A percentile compares a stretch with the other conserved stretches of the same genome.
These are phyloP conservation scores for Xylariales sp. DNA, from an alignment of 2,329 filamentous ascomycete genomes.

Conservation along the genomic window DNA sequence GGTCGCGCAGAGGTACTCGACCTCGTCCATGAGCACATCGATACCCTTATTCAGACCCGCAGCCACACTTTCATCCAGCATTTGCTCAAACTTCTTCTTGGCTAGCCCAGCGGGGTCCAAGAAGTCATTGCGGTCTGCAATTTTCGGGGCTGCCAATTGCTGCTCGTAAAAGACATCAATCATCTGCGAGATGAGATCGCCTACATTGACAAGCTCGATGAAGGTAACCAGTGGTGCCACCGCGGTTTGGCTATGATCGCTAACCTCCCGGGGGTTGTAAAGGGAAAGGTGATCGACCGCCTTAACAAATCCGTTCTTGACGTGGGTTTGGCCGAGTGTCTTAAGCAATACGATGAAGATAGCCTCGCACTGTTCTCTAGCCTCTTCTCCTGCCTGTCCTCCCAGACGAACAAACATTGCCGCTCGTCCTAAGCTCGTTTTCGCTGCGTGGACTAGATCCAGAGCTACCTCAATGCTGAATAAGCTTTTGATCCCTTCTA, in stretches of 20 bases:
- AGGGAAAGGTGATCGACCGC: conserved; percentile 85
- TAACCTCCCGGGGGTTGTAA: conserved; percentile 85
- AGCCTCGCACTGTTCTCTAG: conserved; percentile 80
- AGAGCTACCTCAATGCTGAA: conserved; percentile 96
- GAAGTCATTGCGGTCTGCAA: conserved; percentile 92
- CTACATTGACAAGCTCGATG: conserved; percentile 94
- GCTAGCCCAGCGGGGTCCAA: conserved; percentile 85
- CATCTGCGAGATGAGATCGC: conserved; percentile 98
- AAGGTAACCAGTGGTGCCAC: conserved; percentile 94
- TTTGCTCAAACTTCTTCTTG: conserved; percentile 98
- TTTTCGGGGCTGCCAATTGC: conserved; percentile 76
- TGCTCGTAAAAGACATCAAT: conserved; percentile 98
- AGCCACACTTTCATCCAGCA: conserved; percentile 94
- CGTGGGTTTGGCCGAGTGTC: conserved; percentile 79
- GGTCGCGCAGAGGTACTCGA: conserved; percentile 90
- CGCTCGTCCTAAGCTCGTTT: conserved; percentile 79
- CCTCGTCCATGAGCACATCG: conserved; percentile 96
- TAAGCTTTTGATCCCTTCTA: conserved; percentile 90
- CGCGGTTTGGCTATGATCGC: conserved; percentile 63
- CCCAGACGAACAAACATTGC: conserved; percentile 78
- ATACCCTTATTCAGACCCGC: conserved; percentile 96
- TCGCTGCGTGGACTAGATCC: conserved; percentile 82
- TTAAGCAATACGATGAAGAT: conserved; percentile 85
- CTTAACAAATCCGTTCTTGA: conserved; percentile 90
- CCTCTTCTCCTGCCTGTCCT: conserved; percentile 75